Base-by-base conservation (phyloP, 176 grass and related monocot species). In the Eleusine coracana region DNA sequence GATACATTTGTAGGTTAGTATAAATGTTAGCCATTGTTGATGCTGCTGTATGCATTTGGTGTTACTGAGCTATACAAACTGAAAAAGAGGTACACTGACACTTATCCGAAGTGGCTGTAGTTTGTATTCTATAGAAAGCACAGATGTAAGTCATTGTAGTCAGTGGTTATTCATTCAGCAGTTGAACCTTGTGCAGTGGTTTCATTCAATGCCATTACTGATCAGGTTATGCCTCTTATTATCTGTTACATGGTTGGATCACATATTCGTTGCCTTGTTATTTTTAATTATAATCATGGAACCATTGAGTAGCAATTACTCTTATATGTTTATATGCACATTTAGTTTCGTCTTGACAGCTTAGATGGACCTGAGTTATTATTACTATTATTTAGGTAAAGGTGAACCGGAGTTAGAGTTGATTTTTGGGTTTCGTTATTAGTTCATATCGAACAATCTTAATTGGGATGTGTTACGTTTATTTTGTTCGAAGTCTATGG, bases 191-290 rank as follows among this genome's bases (percentile, higher is more conserved):
- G 27, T 64, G 11, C 61, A 31, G 11, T 64, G 11, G 12, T 66
- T 66, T 66, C 11, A 45, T 84, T 51, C 44, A 80, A 23, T 25
- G 4, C 68, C 45, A 3, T 77, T 8, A 11, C 5, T 39, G 61
- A 42, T 63, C 51, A 62, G 72, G 21, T 39, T 69, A 17, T 76
- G 28, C 63, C 10, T 54, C 78, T 31, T 27, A 10, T 28, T 78
- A 66, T 51, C 45, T 77, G 34, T 66, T 66, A 67, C 60, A 48
- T 59, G 48, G 29, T 40, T 66, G 62, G 20, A 66, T 72, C 9
- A 73, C 25, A 78, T 88, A 58, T 36, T 73, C 7, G 66, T 73
- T 78, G 4, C 37, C 56, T 65, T 83, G n/a, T 59, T 48, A 74
- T 31, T 0, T n/a, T 64, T 51, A 16, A 17, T 80, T 84, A 10